These are phyloP conservation scores for Aphanocladium album DNA, from an alignment of 2,329 filamentous ascomycete genomes.

Conservation along the genomic window DNA sequence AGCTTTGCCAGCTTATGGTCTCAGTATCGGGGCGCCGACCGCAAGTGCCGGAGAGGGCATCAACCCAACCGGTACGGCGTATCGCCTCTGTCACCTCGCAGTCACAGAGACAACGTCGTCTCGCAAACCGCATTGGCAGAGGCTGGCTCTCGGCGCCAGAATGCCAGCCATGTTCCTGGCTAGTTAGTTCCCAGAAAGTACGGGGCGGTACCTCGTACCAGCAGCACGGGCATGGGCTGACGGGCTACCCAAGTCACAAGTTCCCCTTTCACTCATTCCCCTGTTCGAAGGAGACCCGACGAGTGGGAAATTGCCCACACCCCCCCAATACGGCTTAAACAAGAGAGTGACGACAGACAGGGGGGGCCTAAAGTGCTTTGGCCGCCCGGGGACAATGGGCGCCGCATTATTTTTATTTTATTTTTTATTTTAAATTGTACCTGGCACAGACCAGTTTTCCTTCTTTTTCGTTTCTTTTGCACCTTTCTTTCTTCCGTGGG, in stretches of 20 bases:
- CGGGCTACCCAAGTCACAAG: neutral
- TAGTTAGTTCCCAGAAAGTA: neutral
- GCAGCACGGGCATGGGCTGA: conserved; percentile 6
- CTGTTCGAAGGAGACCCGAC: conserved; percentile 13
- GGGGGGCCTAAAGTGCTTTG: conserved; percentile 11
- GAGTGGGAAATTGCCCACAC: conserved; percentile 15
- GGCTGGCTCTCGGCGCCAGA: neutral
- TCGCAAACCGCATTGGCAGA: neutral
- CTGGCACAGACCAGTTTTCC: conserved; percentile 13
- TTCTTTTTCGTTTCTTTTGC: conserved; percentile 4
- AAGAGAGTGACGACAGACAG: conserved; percentile 4
- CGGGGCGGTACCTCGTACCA: neutral
- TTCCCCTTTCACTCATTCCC: conserved; percentile 13
- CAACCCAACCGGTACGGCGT: neutral
- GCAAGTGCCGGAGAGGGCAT: too few relatives aligned
- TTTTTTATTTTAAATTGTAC: conserved; percentile 9
- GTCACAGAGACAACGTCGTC: neutral
- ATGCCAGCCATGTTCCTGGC: neutral
- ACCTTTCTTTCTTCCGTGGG: neutral
- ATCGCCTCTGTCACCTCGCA: neutral
- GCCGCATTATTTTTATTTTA: conserved; percentile 6
- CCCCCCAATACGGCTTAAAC: conserved; percentile 9
- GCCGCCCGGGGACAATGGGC: conserved; percentile 8
- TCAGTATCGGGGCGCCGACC: too few relatives aligned
- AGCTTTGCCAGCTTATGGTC: neutral